phyloP scores from a whole-genome alignment of 139 green algal genomes.

The Chlorella vulgaris region DNA sequence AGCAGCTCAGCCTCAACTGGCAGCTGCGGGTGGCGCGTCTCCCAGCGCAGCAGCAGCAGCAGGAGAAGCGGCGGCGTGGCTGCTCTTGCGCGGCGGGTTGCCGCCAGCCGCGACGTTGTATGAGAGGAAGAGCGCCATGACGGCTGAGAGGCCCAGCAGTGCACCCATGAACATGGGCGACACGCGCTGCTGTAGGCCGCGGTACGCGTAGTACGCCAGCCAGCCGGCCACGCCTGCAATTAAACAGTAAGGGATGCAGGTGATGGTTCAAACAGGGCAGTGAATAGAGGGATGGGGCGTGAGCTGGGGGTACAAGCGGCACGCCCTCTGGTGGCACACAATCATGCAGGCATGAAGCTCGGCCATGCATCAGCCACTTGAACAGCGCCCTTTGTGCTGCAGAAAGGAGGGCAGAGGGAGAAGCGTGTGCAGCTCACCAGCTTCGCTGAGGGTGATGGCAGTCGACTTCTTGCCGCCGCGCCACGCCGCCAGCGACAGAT shows the following conservation, averaged over 20 bases:
- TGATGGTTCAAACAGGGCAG: too few relatives aligned
- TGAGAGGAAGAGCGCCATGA: slow-evolving; percentile 32
- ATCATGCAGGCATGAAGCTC: background rate
- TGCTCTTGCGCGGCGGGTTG: slow-evolving; percentile 18
- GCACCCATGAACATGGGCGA: background rate
- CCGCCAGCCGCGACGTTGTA: slow-evolving; percentile 43
- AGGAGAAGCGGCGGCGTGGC: background rate
- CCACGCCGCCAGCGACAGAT: slow-evolving; percentile 34
- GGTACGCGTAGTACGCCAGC: slow-evolving; percentile 26
- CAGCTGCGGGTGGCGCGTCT: too few relatives aligned
- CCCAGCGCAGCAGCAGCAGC: background rate
- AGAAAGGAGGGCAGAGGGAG: too few relatives aligned
- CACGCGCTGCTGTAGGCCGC: slow-evolving; percentile 20
- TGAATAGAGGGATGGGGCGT: too few relatives aligned
- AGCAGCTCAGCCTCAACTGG: background rate
- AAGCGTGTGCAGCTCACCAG: slow-evolving; percentile 22
- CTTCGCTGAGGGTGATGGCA: slow-evolving; percentile 18
- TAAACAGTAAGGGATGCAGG: background rate
- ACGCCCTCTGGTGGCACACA: too few relatives aligned
- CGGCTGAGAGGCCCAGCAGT: slow-evolving; percentile 23
- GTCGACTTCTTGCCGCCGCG: background rate
- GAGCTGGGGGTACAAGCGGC: too few relatives aligned
- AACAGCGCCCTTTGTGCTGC: too few relatives aligned
- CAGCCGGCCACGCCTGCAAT: slow-evolving; percentile 27
- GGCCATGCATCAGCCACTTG: too few relatives aligned